phyloP scores from a whole-genome alignment of 495 filamentous ascomycete species.

The Xylaria nigripes region DNA sequence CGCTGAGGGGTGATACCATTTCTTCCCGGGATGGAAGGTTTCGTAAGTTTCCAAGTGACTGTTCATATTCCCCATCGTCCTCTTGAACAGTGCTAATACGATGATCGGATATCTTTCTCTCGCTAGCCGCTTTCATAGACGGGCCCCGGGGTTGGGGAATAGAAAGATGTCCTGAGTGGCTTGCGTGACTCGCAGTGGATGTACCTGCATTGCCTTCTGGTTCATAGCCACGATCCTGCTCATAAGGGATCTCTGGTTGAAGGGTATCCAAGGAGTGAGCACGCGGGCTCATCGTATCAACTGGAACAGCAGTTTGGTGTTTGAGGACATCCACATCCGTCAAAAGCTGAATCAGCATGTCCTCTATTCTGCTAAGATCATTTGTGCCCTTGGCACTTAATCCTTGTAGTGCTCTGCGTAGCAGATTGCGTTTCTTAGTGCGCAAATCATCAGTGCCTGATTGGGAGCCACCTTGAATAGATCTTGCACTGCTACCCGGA shows the following conservation, averaged over 20 bases:
- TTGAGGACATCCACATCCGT: slow-evolving; percentile 87
- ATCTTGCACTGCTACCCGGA: slow-evolving; percentile 54
- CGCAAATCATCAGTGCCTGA: slow-evolving; percentile 68
- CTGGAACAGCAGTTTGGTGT: slow-evolving; percentile 40
- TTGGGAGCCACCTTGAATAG: slow-evolving; percentile 45
- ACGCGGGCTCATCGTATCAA: slow-evolving; percentile 29
- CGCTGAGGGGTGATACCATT: slow-evolving; percentile 40
- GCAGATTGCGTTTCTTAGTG: slow-evolving; percentile 78
- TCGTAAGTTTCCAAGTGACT: not conserved
- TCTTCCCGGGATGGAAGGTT: slow-evolving; percentile 47
- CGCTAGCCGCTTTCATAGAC: slow-evolving; percentile 50
- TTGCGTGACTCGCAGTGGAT: slow-evolving; percentile 56
- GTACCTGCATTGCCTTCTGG: slow-evolving; percentile 75
- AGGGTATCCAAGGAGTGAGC: slow-evolving; percentile 48
- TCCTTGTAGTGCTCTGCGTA: slow-evolving; percentile 84
- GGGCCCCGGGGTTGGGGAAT: slow-evolving; percentile 54
- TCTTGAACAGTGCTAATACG: slow-evolving; percentile 86
- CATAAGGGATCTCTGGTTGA: slow-evolving; percentile 47
- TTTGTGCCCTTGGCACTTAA: slow-evolving; percentile 77
- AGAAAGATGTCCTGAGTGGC: slow-evolving; percentile 71
- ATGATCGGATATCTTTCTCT: slow-evolving; percentile 60
- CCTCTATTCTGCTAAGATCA: slow-evolving; percentile 86
- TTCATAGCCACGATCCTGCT: slow-evolving; percentile 63
- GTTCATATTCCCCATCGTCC: slow-evolving; percentile 60
- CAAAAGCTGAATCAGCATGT: slow-evolving; percentile 86